phyloP scores from a whole-genome alignment of 2,329 filamentous ascomycete genomes.

The Colletotrichum lupini region DNA sequence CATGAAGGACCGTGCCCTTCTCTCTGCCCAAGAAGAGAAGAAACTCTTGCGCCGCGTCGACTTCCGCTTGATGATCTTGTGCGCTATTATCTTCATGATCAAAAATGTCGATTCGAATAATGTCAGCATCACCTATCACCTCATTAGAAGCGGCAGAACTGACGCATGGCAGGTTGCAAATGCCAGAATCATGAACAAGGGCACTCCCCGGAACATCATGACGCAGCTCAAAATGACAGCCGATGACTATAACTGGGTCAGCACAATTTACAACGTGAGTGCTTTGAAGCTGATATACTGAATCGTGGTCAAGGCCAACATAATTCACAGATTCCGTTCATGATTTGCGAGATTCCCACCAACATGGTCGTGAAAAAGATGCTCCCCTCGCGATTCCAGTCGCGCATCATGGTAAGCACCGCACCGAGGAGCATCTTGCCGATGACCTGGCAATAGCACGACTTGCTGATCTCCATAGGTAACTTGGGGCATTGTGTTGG shows the following conservation, averaged over 20 bases:
- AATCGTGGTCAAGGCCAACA: too few relatives aligned
- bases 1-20: neutral
- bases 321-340: too few relatives aligned
- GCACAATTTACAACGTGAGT: too few relatives aligned
- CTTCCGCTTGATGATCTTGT: conserved; percentile 41
- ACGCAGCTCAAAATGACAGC: conserved; percentile 51
- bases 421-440: too few relatives aligned
- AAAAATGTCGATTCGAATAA: conserved; percentile 50
- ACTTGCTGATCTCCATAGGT: conserved; percentile 39
- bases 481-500: neutral
- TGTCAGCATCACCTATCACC: too few relatives aligned
- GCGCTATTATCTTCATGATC: conserved; percentile 52
- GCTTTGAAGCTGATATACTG: too few relatives aligned
- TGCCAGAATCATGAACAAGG: conserved; percentile 53
- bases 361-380: too few relatives aligned
- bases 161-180: conserved; percentile 37
- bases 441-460: too few relatives aligned
- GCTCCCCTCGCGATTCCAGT: too few relatives aligned
- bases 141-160: too few relatives aligned
- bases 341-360: too few relatives aligned
- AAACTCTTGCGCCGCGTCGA: conserved; percentile 40
- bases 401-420: too few relatives aligned
- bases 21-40: conserved; percentile 39
- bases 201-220: conserved; percentile 53
- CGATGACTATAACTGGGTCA: conserved; percentile 50